Evolutionary conservation across 2,329 filamentous ascomycete genomes (phyloP).

Genomic region (Canariomyces notabilis): DNA sequence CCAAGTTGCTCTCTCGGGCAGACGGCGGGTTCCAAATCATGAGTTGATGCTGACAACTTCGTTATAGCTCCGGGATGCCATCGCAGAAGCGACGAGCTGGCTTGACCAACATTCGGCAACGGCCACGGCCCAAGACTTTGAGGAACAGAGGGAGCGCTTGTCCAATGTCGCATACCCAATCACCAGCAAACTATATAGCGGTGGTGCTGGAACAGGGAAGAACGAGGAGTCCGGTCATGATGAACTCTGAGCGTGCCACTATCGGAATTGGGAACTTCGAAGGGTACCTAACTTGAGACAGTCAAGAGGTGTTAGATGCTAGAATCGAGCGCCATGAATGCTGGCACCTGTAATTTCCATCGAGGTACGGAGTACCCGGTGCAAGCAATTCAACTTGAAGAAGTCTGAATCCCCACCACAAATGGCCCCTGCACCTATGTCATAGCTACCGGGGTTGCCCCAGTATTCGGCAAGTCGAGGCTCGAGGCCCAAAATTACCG

Average conservation of each 20-base stretch:
- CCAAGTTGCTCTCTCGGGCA: not conserved
- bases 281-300: too few species aligned
- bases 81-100: constrained; percentile 95
- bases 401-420: too few species aligned
- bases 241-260: constrained; percentile 14
- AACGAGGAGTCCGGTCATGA: constrained; percentile 8
- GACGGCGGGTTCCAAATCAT: not conserved
- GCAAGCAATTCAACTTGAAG: too few species aligned
- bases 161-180: constrained; percentile 94
- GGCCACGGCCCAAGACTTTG: constrained; percentile 83
- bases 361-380: too few species aligned
- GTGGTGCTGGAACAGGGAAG: constrained; percentile 34
- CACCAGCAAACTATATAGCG: constrained; percentile 88
- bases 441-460: not conserved
- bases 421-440: too few species aligned
- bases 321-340: too few species aligned
- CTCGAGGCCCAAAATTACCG: constrained; percentile 20
- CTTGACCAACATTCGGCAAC: constrained; percentile 74
- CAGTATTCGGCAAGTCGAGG: constrained; percentile 10
- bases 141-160: constrained; percentile 99
- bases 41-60: not conserved
- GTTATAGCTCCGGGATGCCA: constrained; percentile 66
- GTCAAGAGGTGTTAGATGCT: too few species aligned
- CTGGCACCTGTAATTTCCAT: too few species aligned
- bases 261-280: too few species aligned